phyloP scores from a whole-genome alignment of 2,329 filamentous ascomycete genomes.

The Emmonsia crescens region DNA sequence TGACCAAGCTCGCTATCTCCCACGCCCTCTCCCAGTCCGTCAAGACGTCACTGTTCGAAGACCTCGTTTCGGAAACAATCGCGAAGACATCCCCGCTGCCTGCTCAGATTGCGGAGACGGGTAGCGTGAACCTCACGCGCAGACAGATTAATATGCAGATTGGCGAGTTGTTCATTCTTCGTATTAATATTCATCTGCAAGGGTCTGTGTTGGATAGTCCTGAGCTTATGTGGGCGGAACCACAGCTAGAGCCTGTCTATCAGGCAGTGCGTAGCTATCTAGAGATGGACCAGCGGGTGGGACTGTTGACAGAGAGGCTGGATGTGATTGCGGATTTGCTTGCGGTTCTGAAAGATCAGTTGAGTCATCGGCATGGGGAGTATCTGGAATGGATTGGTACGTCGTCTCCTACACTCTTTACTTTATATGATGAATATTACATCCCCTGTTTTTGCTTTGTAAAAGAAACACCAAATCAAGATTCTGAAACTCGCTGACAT shows the following conservation, averaged over 20 bases:
- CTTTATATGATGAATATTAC: conserved; percentile 7
- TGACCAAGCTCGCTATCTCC: conserved; percentile 94
- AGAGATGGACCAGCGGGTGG: conserved; percentile 94
- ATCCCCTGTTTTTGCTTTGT: conserved; percentile 4
- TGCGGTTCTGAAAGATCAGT: conserved; percentile 86
- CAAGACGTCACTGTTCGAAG: conserved; percentile 95
- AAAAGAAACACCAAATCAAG: background rate
- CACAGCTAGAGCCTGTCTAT: conserved; percentile 91
- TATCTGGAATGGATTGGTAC: conserved; percentile 81
- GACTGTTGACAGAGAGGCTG: conserved; percentile 75
- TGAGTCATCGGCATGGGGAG: conserved; percentile 86
- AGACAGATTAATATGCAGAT: conserved; percentile 99
- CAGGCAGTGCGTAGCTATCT: conserved; percentile 90
- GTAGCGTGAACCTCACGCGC: conserved; percentile 78
- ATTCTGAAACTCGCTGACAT: background rate
- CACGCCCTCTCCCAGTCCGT: conserved; percentile 93
- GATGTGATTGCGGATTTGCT: conserved; percentile 89
- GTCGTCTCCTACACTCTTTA: conserved; percentile 25
- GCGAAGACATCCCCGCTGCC: conserved; percentile 88
- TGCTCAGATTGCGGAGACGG: conserved; percentile 81
- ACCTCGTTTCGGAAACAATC: conserved; percentile 87
- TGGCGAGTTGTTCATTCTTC: conserved; percentile 90
- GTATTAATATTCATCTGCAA: conserved; percentile 96
- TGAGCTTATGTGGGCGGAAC: conserved; percentile 97
- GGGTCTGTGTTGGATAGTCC: conserved; percentile 93